Percentiles rank a stretch among this genome's conserved stretches.
Evolutionary conservation across 2,329 filamentous ascomycete species (phyloP).

Genomic region (Neodidymelliopsis sp.): DNA sequence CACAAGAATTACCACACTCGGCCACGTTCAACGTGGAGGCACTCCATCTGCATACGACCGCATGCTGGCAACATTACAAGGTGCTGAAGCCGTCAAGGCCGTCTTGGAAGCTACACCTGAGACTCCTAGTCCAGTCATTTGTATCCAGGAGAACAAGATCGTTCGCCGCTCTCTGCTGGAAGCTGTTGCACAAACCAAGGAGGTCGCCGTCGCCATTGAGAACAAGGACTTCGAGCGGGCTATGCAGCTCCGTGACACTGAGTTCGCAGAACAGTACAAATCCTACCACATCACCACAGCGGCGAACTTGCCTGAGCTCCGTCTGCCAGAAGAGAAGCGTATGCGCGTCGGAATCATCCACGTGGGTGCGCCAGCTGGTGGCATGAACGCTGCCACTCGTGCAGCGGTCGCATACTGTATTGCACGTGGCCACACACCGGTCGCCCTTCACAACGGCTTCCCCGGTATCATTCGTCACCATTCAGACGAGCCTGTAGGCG

Average conservation of each 20-base stretch:
- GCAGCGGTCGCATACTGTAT: conserved; percentile 93
- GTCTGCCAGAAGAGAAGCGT: conserved; percentile 76
- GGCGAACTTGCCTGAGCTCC: conserved; percentile 73
- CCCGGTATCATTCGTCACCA: conserved; percentile 92
- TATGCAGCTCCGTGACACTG: conserved; percentile 87
- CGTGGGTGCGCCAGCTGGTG: conserved; percentile 93
- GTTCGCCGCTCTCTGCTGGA: conserved; percentile 87
- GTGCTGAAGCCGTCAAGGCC: conserved; percentile 42
- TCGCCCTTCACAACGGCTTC: conserved; percentile 97
- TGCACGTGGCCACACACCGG: conserved; percentile 86
- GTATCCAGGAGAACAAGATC: conserved; percentile 98
- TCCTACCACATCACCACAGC: conserved; percentile 92
- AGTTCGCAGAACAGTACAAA: conserved; percentile 91
- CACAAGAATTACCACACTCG: conserved; percentile 91
- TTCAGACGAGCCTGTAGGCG: conserved; percentile 78
- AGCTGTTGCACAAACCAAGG: conserved; percentile 85
- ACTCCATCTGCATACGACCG: conserved; percentile 92
- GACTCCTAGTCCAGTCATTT: conserved; percentile 92
- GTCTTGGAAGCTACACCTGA: conserved; percentile 69
- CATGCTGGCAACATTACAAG: conserved; percentile 90
- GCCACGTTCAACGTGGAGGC: conserved; percentile 96
- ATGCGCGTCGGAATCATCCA: conserved; percentile 97
- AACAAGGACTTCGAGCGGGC: conserved; percentile 85
- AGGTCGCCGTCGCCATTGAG: conserved; percentile 81
- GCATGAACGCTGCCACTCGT: conserved; percentile 96